phyloP scores from a whole-genome alignment of 2,329 filamentous ascomycete species.

The Aspergillus chevalieri region DNA sequence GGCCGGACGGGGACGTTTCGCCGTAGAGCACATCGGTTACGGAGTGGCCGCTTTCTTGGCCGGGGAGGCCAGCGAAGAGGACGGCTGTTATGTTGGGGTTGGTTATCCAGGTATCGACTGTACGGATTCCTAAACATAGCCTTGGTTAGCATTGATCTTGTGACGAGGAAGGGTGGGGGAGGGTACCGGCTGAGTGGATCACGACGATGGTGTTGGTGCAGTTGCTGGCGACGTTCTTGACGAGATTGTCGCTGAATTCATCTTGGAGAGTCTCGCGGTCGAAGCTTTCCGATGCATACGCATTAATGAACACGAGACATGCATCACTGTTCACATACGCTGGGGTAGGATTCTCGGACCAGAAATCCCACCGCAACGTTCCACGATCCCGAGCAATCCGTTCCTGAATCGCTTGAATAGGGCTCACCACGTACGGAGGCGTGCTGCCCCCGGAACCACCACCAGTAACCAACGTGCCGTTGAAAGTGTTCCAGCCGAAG shows the following conservation, averaged over 20 bases:
- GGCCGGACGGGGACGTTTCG: conserved; percentile 67
- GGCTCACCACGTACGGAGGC: conserved; percentile 38
- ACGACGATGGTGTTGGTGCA: conserved; percentile 82
- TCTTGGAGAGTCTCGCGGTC: conserved; percentile 54
- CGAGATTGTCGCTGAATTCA: conserved; percentile 73
- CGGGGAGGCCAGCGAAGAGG: conserved; percentile 74
- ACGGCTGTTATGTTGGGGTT: conserved; percentile 78
- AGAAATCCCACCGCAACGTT: background rate
- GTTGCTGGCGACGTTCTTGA: conserved; percentile 63
- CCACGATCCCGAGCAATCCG: background rate
- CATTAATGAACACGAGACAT: conserved; percentile 72
- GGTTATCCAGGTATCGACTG: conserved; percentile 26
- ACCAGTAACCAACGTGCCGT: conserved; percentile 44
- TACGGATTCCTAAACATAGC: background rate
- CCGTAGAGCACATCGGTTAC: conserved; percentile 79
- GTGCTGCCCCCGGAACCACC: conserved; percentile 47
- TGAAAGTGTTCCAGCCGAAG: conserved; percentile 12
- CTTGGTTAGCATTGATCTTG: background rate
- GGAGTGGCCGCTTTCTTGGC: conserved; percentile 75
- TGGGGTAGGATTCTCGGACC: background rate
- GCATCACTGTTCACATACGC: background rate
- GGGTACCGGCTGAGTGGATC: conserved; percentile 66
- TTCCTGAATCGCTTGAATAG: background rate
- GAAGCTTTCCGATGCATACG: conserved; percentile 73
- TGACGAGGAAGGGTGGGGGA: conserved; percentile 46